Conservation (phyloP, 495 filamentous ascomycete species). For the Penicillium coffeae region DNA sequence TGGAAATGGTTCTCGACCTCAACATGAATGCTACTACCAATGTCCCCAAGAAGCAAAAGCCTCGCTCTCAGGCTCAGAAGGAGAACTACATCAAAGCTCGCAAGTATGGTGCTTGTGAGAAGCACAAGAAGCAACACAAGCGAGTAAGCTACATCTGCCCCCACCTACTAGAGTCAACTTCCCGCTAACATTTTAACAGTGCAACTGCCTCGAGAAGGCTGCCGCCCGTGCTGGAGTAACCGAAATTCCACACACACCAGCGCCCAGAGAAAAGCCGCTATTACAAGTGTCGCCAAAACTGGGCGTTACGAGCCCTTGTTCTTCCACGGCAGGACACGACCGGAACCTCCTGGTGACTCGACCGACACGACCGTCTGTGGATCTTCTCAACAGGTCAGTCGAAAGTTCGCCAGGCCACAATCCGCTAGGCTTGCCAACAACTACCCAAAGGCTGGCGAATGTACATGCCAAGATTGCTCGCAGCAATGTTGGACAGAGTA, state of each 20-base stretch:
- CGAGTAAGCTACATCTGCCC: constrained; percentile 27
- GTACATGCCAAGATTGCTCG: neutral
- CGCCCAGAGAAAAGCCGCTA: constrained; percentile 10
- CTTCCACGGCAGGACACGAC: neutral
- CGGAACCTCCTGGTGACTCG: neutral
- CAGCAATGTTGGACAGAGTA: neutral
- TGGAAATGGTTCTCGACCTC: constrained; percentile 45
- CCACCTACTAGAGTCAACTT: neutral
- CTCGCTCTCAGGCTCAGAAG: constrained; percentile 42
- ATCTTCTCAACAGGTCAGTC: constrained; percentile 1
- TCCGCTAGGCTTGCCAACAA: constrained; percentile 1
- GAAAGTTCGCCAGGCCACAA: constrained; percentile 8
- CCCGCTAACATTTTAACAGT: constrained; percentile 30
- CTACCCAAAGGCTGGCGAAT: constrained; percentile 2
- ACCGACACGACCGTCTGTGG: neutral
- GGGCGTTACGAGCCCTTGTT: constrained; percentile 9
- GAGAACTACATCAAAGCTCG: constrained; percentile 49
- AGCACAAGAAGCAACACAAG: constrained; percentile 48
- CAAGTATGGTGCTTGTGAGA: constrained; percentile 44
- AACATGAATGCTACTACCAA: constrained; percentile 46
- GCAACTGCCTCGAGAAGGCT: constrained; percentile 44
- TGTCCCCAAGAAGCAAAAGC: constrained; percentile 45
- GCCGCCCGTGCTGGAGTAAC: constrained; percentile 21
- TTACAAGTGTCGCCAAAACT: neutral
- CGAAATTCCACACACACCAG: constrained; percentile 13